These are phyloP conservation scores for Persicaria tinctoria DNA, from an alignment of 148 eudicot species.

Conservation along the genomic window DNA sequence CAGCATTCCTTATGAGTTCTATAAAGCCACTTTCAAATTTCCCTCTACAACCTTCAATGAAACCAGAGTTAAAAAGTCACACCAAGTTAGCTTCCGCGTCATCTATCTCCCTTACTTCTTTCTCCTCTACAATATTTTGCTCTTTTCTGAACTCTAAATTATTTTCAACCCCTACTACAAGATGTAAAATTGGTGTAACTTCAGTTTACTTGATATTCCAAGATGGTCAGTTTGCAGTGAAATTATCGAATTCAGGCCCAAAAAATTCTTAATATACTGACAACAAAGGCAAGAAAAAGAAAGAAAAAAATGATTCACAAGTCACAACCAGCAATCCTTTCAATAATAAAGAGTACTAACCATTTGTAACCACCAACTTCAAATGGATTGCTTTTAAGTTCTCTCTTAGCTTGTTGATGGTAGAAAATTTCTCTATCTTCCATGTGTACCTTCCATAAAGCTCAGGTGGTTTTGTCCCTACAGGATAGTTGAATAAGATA, in stretches of 20 bases:
- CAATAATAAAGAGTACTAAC: conserved; percentile 28
- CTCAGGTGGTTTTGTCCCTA: conserved; percentile 74
- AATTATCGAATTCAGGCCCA: background rate
- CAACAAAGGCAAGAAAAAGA: too few relatives aligned
- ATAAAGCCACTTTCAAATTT: background rate
- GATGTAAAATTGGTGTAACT: background rate
- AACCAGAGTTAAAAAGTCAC: background rate
- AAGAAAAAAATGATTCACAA: background rate
- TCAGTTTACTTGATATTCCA: background rate
- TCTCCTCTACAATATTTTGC: background rate
- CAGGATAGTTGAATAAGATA: conserved; percentile 11
- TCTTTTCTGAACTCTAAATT: background rate
- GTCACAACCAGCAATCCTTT: background rate
- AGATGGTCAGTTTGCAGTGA: background rate
- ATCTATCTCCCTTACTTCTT: background rate
- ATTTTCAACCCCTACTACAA: background rate
- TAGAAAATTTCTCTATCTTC: conserved; percentile 82
- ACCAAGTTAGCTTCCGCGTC: background rate
- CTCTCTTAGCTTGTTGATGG: conserved; percentile 71
- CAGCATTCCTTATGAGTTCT: background rate
- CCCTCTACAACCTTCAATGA: background rate
- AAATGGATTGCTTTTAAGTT: conserved; percentile 78
- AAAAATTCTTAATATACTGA: too few relatives aligned
- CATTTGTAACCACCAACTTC: conserved; percentile 95
- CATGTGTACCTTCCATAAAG: conserved; percentile 77